Base-by-base conservation (phyloP, 179 eudicot species). In the Patellifolia procumbens region DNA sequence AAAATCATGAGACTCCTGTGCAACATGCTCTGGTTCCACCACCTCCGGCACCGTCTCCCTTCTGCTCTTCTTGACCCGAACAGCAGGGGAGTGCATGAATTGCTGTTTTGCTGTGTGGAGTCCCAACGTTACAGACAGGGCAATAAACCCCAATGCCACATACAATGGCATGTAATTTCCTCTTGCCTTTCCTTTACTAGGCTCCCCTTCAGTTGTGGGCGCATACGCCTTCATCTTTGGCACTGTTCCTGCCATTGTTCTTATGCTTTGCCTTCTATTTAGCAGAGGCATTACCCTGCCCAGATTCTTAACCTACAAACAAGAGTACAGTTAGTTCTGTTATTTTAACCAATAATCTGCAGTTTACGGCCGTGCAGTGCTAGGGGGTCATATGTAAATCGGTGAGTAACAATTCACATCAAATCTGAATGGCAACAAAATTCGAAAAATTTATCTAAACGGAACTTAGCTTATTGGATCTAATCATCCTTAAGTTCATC, bases 11-110 rank as follows among this genome's bases (percentile, higher is more conserved):
- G 89, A 81, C 70, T 89, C 84, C 7, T 78, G 77, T 4, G 83
- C 85, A 32, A 80, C 85, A 2, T 35, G 64, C 6, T 92, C 97
- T 0, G 97, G 97, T 12, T 89, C 91, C 75, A 65, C 86, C 65
- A 92, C 84, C 87, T 91, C 97, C 34, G 90, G 86, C 1, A 90
- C 32, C 7, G 87, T 86, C 80, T 92, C 91, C 67, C 95, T 71
- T 58, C 79, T 81, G 62, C 89, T 86, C 66, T 90, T 92, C 81
- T 75, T 90, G 61, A 90, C 72, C 22, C 32, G 64, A 16, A 90
- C 91, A 16, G 70, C 83, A 0, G 97, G 97, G 15, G 85, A 82
- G 12, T 79, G 72, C 46, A 66, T 68, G 34, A 92, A 65, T 29
- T 88, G 93, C 28, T 92, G 97, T 77, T 69, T 64, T 1, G 74